These are phyloP conservation scores for Syzygium malaccense DNA, from an alignment of 441 rosid species.

Conservation along the genomic window DNA sequence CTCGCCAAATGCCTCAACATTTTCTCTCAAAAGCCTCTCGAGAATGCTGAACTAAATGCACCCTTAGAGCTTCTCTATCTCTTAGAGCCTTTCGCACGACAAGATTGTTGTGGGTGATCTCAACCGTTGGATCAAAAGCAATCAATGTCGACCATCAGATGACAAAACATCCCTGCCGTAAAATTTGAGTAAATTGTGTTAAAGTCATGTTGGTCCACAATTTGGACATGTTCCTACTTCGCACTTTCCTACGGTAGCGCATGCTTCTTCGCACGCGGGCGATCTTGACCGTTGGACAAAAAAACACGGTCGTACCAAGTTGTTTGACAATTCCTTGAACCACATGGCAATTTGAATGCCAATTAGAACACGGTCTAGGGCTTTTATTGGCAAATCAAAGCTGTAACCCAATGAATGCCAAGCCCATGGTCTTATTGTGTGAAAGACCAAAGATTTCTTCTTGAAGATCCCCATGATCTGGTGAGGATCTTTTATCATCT, in stretches of 20 bases:
- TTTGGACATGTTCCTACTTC: too few relatives aligned
- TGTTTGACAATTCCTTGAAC: neutral
- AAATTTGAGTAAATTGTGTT: neutral
- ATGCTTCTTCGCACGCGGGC: too few relatives aligned
- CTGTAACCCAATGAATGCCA: neutral
- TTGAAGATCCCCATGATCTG: neutral
- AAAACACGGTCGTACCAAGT: neutral
- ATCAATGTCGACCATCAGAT: neutral
- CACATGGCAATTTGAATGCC: neutral
- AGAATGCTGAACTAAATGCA: too few relatives aligned
- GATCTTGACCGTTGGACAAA: too few relatives aligned
- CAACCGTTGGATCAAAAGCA: neutral
- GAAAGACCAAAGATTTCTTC: neutral
- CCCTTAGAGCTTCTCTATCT: too few relatives aligned
- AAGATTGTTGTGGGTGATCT: too few relatives aligned
- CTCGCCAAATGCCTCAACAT: too few relatives aligned
- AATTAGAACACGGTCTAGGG: neutral
- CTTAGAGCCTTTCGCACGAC: too few relatives aligned
- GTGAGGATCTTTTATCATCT: neutral
- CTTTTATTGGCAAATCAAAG: neutral
- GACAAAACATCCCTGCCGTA: neutral
- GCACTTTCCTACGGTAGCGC: too few relatives aligned
- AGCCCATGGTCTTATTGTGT: neutral
- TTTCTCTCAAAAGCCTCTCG: too few relatives aligned
- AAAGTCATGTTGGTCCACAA: too few relatives aligned